Evolutionary conservation across 148 eudicot species (phyloP), one percentile per base, ranked within the genome.

Genomic region (Fallopia convolvulus): DNA sequence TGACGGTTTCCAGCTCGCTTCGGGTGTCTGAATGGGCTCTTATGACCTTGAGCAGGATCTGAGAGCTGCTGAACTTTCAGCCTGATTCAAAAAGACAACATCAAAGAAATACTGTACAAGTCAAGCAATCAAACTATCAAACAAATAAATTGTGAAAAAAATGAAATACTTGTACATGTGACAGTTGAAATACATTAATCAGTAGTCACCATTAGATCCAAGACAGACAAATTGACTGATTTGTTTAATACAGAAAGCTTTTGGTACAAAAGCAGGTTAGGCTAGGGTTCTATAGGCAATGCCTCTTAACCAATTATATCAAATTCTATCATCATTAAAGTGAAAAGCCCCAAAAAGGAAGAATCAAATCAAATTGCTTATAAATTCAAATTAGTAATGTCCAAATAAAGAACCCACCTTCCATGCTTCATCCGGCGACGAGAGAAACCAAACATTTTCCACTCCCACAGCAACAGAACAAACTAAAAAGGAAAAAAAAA

Each of bases 391-490:
- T 30, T 4, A 40, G 11, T 56, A 10, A 20, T 56, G 55, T 55
- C 39, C 30, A 1, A 1, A 13, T 33, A 10, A 70, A 33, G 44
- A 33, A 15, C 18, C 60, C 74, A 94, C 99, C 99, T 95, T 78
- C 97, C 99, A 76, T 92, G 86, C 93, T 91, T 95, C 87, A 86
- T 89, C 70, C 97, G 81, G 83, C 91, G 90, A 50, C 86, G 83
- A n/a, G 99, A 89, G 13, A 73, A 44, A 15, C 75, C 75, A 73
- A 73, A 73, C 75, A 73, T 73, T 44, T 21, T 48, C 21, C 42
- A 68, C 10, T 33, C 72, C 39, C 72, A 68, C 72, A 15, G 46
- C 72, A 14, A 39, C 44, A 68, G 21, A 68, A 68, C 17, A 44
- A 73, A 21, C 75, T 3, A 5, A 23, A 40, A 58, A 58, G n/a